phyloP scores from a whole-genome alignment of 768 basidiomycete species.

The Mycena indigotica region DNA sequence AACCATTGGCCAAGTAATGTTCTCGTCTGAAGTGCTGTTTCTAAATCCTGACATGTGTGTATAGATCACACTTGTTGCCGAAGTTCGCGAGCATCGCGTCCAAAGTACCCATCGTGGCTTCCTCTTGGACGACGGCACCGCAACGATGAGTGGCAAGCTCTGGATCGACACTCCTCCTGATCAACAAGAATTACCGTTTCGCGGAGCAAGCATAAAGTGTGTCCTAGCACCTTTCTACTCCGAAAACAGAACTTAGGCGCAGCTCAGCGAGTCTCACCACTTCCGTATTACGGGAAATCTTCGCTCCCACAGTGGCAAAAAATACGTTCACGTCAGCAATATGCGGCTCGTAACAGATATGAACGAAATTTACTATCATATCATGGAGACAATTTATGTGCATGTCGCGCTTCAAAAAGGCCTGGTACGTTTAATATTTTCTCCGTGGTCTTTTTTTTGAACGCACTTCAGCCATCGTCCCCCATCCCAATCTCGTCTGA shows the following conservation, averaged over 20 bases:
- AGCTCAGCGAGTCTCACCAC: slow-evolving; percentile 53
- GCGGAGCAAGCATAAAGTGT: slow-evolving; percentile 45
- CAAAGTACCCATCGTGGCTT: slow-evolving; percentile 84
- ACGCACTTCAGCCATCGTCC: no score
- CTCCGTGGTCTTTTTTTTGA: not conserved
- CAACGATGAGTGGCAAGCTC: slow-evolving; percentile 71
- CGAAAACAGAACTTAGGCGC: not conserved
- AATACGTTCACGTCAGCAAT: slow-evolving; percentile 78
- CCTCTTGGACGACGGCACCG: slow-evolving; percentile 85
- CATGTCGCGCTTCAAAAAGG: slow-evolving; percentile 69
- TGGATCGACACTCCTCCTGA: slow-evolving; percentile 75
- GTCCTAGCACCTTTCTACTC: slow-evolving; percentile 12
- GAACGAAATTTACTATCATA: slow-evolving; percentile 83
- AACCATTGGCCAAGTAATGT: slow-evolving; percentile 76
- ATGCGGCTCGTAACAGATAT: slow-evolving; percentile 69
- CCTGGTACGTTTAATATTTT: slow-evolving; percentile 44
- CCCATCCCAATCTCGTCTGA: no score
- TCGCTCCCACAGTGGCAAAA: slow-evolving; percentile 79
- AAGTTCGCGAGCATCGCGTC: slow-evolving; percentile 65
- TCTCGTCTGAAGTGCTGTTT: slow-evolving; percentile 2
- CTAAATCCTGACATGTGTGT: not conserved
- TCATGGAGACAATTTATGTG: slow-evolving; percentile 72
- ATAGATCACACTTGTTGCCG: slow-evolving; percentile 75
- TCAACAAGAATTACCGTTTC: slow-evolving; percentile 53
- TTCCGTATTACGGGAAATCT: slow-evolving; percentile 81